phyloP scores from a whole-genome alignment of 306 rosid genomes.

The Adenanthera pavonina region DNA sequence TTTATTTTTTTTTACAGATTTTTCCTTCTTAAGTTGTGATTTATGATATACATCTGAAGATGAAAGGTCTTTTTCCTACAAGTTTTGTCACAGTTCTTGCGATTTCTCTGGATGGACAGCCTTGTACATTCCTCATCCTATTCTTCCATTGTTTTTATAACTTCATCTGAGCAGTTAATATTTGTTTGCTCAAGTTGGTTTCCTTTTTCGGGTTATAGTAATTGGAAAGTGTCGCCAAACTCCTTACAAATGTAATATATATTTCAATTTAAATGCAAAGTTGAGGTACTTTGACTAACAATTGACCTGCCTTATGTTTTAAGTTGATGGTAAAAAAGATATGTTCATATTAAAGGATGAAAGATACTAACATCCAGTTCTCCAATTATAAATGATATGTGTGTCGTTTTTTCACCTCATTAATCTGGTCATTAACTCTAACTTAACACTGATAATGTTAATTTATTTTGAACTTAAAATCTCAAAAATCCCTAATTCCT shows the following conservation, averaged over 20 bases:
- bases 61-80: slow-evolving; percentile 36
- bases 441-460: not conserved
- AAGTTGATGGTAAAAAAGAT: slow-evolving; percentile 36
- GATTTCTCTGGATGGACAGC: slow-evolving; percentile 39
- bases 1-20: slow-evolving; percentile 45
- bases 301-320: slow-evolving; percentile 39
- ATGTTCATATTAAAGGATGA: not conserved
- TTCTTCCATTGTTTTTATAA: slow-evolving; percentile 47
- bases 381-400: not conserved
- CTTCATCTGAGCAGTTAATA: slow-evolving; percentile 41
- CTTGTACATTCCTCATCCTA: slow-evolving; percentile 48
- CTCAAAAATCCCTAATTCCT: not conserved
- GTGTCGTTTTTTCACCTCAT: not conserved
- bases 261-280: slow-evolving; percentile 45
- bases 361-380: not conserved
- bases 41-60: slow-evolving; percentile 42
- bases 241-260: slow-evolving; percentile 36
- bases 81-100: slow-evolving; percentile 42
- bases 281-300: slow-evolving; percentile 37
- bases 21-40: slow-evolving; percentile 23
- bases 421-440: not conserved
- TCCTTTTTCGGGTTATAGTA: slow-evolving; percentile 37
- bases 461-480: not conserved
- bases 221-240: slow-evolving; percentile 38
- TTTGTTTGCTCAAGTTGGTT: slow-evolving; percentile 44